Conservation (phyloP, 2,329 filamentous ascomycete species). For the Fusarium liriodendri region DNA sequence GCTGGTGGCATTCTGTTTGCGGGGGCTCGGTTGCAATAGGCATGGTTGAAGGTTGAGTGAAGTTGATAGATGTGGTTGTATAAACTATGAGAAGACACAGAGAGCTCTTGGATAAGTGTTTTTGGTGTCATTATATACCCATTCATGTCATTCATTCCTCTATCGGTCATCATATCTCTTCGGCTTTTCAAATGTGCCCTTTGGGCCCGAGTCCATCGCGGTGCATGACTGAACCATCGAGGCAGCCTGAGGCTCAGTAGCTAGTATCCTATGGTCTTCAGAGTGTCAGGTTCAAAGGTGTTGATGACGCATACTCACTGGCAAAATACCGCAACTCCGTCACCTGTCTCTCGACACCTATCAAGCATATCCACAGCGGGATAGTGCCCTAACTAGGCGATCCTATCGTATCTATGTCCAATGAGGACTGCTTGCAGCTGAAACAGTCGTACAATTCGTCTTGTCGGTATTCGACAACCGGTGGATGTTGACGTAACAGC, state of each 20-base stretch:
- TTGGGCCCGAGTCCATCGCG: neutral
- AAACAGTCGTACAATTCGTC: no score
- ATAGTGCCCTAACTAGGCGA: neutral
- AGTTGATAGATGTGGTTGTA: no score
- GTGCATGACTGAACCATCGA: neutral
- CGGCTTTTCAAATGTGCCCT: neutral
- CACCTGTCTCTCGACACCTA: neutral
- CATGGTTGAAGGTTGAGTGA: no score
- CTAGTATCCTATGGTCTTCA: neutral
- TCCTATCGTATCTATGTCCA: neutral
- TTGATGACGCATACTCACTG: neutral
- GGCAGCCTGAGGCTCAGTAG: neutral
- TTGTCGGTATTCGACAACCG: no score
- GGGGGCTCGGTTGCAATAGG: no score
- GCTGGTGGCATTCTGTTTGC: neutral
- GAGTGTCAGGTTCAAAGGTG: neutral
- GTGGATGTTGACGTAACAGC: no score
- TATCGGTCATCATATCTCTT: no score
- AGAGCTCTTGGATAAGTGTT: no score
- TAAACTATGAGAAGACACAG: no score
- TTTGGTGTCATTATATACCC: no score
- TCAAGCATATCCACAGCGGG: neutral
- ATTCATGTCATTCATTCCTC: no score
- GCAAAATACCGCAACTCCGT: neutral
- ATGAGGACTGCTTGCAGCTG: neutral